phyloP scores from a whole-genome alignment of 495 filamentous ascomycete genomes.

The Aspergillus incahuasiensis region DNA sequence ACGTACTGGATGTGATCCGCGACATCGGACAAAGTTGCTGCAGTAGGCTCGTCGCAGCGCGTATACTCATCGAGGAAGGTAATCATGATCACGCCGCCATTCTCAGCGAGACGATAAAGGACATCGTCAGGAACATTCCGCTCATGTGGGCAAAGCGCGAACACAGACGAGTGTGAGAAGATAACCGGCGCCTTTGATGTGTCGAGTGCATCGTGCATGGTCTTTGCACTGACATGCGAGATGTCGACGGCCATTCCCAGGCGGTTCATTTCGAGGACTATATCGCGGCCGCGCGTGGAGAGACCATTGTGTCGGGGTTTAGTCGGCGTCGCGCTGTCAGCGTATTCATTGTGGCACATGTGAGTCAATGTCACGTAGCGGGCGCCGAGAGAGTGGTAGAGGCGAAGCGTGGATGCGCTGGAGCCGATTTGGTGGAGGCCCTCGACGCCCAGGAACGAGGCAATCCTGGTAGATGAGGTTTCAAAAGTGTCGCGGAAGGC shows the following conservation, averaged over 20 bases:
- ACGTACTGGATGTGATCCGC: conserved; percentile 61
- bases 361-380: conserved; percentile 88
- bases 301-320: conserved; percentile 51
- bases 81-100: conserved; percentile 56
- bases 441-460: conserved; percentile 77
- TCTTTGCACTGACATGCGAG: conserved; percentile 49
- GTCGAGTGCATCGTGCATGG: conserved; percentile 53
- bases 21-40: conserved; percentile 75
- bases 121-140: conserved; percentile 60
- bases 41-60: conserved; percentile 48
- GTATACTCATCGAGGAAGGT: conserved; percentile 67
- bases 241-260: conserved; percentile 51
- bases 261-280: conserved; percentile 58
- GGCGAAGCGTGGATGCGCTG: conserved; percentile 68
- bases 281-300: conserved; percentile 57
- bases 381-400: conserved; percentile 74
- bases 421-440: conserved; percentile 96
- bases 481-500: conserved; percentile 9
- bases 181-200: conserved; percentile 49
- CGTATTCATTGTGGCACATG: conserved; percentile 89
- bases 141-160: conserved; percentile 49
- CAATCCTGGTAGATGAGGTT: conserved; percentile 33
- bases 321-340: conserved; percentile 66
- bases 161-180: conserved; percentile 54
- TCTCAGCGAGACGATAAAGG: conserved; percentile 49